Conservation (phyloP, 352 stramenopile genomes). For the Phytophthora rubi region DNA sequence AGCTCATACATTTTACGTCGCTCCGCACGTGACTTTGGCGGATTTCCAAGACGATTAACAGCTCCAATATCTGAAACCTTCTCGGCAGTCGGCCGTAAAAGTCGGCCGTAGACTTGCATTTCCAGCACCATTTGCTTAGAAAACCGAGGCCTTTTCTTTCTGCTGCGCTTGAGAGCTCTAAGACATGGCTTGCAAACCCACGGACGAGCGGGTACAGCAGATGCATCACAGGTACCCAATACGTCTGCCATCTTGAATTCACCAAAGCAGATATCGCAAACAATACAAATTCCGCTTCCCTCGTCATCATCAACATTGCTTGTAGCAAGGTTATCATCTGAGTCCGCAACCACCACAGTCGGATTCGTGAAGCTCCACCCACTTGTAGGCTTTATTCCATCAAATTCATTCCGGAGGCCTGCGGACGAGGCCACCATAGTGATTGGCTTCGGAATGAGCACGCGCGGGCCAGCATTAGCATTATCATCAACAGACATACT, state of each 20-base stretch:
- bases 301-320: conserved; percentile 40
- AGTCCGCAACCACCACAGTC: conserved; percentile 47
- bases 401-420: conserved; percentile 27
- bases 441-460: conserved; percentile 44
- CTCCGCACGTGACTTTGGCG: conserved; percentile 53
- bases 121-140: conserved; percentile 88
- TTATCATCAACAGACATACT: conserved; percentile 27
- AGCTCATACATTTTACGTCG: conserved; percentile 62
- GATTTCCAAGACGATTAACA: conserved; percentile 51
- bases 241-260: conserved; percentile 80
- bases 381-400: conserved; percentile 29
- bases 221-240: conserved; percentile 44
- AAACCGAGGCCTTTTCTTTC: conserved; percentile 81
- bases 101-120: conserved; percentile 78
- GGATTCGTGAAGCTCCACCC: conserved; percentile 29
- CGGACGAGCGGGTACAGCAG: conserved; percentile 54
- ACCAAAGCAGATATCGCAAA: conserved; percentile 80
- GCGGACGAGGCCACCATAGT: conserved; percentile 28
- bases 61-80: conserved; percentile 64
- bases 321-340: conserved; percentile 41
- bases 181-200: conserved; percentile 81
- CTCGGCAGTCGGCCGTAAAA: conserved; percentile 68
- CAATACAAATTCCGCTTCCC: conserved; percentile 59
- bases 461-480: neutral
- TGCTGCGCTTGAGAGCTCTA: conserved; percentile 71